Conservation (phyloP, 805 yeast genomes). For the Deakozyma indianensis region DNA sequence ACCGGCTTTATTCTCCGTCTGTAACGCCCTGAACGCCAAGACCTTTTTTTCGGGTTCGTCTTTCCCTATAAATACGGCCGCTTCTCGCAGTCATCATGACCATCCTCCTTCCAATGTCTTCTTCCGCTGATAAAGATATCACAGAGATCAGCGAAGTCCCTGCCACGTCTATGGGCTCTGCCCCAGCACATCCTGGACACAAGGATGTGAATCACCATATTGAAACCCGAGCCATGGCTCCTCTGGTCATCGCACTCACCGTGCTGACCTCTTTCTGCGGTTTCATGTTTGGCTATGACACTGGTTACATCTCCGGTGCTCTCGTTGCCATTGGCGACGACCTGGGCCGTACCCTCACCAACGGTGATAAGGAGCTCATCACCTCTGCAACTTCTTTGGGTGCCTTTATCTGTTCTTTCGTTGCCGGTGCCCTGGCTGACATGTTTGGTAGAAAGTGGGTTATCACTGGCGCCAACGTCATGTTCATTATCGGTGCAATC, state of each 20-base stretch:
- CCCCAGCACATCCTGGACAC: not conserved
- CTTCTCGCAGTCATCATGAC: not conserved
- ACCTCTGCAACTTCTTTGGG: slow-evolving; percentile 94
- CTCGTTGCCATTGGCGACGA: slow-evolving; percentile 74
- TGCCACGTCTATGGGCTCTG: not conserved
- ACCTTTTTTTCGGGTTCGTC: too few relatives aligned
- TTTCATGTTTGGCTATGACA: slow-evolving; percentile 94
- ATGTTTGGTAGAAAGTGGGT: slow-evolving; percentile 73
- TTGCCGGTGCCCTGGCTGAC: slow-evolving; percentile 78
- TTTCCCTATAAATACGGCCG: not conserved
- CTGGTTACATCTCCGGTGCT: slow-evolving; percentile 93
- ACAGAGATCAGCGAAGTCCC: not conserved
- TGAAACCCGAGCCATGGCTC: not conserved
- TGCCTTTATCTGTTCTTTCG: slow-evolving; percentile 64
- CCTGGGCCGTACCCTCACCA: slow-evolving; percentile 41
- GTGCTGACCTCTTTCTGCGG: slow-evolving; percentile 76
- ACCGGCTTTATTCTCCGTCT: too few relatives aligned
- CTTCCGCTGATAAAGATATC: not conserved
- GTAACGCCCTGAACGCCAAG: too few relatives aligned
- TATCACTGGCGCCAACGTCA: slow-evolving; percentile 63
- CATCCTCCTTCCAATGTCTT: not conserved
- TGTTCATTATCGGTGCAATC: slow-evolving; percentile 74
- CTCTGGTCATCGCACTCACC: slow-evolving; percentile 50
- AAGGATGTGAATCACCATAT: not conserved
- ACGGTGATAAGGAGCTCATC: slow-evolving; percentile 76